These are phyloP conservation scores for Trichoderma erinaceum DNA, from an alignment of 495 filamentous ascomycete species.

Conservation along the genomic window DNA sequence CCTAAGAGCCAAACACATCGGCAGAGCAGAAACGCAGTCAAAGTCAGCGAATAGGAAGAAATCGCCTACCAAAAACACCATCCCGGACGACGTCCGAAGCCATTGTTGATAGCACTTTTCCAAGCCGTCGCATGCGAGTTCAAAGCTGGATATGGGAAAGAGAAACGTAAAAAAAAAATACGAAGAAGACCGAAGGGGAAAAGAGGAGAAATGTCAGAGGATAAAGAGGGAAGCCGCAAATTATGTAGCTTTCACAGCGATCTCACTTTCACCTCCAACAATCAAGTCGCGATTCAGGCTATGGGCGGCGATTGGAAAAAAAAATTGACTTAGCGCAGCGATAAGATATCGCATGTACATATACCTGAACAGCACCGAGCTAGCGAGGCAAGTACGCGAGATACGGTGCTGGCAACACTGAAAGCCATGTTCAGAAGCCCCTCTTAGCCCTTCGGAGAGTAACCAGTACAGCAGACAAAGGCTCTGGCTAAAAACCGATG, in stretches of 20 bases:
- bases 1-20: neutral
- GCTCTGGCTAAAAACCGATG: neutral
- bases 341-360: constrained; percentile 1
- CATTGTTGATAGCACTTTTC: constrained; percentile 36
- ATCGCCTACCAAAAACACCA: constrained; percentile 61
- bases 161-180: constrained; percentile 8
- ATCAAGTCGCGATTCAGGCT: neutral
- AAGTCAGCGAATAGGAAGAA: neutral
- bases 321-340: neutral
- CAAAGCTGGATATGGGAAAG: neutral
- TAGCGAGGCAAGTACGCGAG: neutral
- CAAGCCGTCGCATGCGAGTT: constrained; percentile 14
- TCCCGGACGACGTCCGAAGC: constrained; percentile 59
- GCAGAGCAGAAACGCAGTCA: neutral
- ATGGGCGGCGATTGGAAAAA: neutral
- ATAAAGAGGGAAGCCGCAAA: neutral
- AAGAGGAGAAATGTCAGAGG: neutral
- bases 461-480: neutral
- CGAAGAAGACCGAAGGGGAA: neutral
- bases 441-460: neutral
- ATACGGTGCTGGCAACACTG: neutral
- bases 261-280: constrained; percentile 7
- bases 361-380: neutral
- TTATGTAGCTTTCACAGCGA: constrained; percentile 1
- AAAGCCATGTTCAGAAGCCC: neutral